Evolutionary conservation across 2,329 filamentous ascomycete species (phyloP).

Genomic region (Ceratocystis lukuohia): DNA sequence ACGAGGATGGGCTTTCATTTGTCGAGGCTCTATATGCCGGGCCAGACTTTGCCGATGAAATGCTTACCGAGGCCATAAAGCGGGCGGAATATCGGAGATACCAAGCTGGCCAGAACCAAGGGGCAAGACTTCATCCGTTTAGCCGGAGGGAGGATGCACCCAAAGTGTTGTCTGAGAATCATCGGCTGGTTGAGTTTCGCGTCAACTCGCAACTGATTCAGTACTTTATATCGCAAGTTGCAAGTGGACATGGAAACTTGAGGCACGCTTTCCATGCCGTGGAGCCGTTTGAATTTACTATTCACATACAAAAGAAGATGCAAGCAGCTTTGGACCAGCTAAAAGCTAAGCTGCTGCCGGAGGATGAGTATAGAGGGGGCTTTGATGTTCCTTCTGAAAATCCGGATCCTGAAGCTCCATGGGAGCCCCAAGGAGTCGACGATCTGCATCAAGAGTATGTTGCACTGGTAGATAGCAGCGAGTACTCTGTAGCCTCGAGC

Average conservation of each 20-base stretch:
- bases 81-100: neutral
- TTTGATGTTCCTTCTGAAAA: neutral
- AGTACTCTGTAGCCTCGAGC: neutral
- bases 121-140: no score
- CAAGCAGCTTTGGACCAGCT: neutral
- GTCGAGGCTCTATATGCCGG: constrained; percentile 30
- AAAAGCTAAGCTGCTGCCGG: neutral
- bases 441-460: neutral
- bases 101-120: no score
- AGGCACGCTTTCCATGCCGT: neutral
- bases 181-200: neutral
- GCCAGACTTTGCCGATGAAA: neutral
- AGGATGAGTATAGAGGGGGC: neutral
- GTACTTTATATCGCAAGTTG: neutral
- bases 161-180: neutral
- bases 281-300: neutral
- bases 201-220: neutral
- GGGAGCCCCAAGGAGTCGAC: neutral
- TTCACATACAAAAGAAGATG: neutral
- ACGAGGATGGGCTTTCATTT: constrained; percentile 27
- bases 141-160: neutral
- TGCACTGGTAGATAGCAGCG: neutral
- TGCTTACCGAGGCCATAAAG: neutral
- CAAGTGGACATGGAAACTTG: neutral
- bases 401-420: neutral